A percentile compares a stretch with the other conserved stretches of the same genome.
Conservation (phyloP, 768 basidiomycete species). For the Tylopilus sp. region DNA sequence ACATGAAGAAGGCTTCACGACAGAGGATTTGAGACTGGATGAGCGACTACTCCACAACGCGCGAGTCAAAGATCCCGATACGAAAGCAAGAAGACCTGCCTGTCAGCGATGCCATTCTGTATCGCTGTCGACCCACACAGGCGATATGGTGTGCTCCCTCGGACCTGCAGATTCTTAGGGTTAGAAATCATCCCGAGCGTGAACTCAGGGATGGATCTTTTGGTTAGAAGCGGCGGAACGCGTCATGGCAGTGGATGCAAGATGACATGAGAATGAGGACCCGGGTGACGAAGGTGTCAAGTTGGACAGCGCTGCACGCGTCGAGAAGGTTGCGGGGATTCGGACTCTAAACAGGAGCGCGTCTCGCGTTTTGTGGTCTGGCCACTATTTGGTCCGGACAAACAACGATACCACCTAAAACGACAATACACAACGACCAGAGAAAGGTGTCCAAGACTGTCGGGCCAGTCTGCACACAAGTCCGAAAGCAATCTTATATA, state of each 20-base stretch:
- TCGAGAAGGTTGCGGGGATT: slow-evolving; percentile 5
- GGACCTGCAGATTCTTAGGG: slow-evolving; percentile 49
- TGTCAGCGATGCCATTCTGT: slow-evolving; percentile 20
- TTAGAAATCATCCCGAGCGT: slow-evolving; percentile 49
- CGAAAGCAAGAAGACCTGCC: slow-evolving; percentile 8
- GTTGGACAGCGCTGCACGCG: slow-evolving; percentile 19
- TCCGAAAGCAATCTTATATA: no score
- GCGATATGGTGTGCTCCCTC: slow-evolving; percentile 26
- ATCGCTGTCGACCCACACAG: slow-evolving; percentile 22
- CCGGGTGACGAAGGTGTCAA: slow-evolving; percentile 45
- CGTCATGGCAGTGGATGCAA: slow-evolving; percentile 29
- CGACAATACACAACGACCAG: neutral
- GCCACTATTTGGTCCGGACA: slow-evolving; percentile 21
- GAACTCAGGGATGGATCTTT: slow-evolving; percentile 44
- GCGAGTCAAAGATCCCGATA: slow-evolving; percentile 6
- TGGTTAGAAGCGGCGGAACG: slow-evolving; percentile 42
- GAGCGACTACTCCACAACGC: slow-evolving; percentile 13
- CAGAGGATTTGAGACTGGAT: slow-evolving; percentile 28
- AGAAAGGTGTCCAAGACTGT: no score
- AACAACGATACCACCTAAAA: no score
- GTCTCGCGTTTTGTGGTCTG: slow-evolving; percentile 5
- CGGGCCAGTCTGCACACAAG: no score
- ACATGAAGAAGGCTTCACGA: slow-evolving; percentile 37
- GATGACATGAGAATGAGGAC: slow-evolving; percentile 35
- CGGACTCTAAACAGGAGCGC: neutral